phyloP scores from a whole-genome alignment of 2,329 filamentous ascomycete species.

The Dryadomyces quercivorus region DNA sequence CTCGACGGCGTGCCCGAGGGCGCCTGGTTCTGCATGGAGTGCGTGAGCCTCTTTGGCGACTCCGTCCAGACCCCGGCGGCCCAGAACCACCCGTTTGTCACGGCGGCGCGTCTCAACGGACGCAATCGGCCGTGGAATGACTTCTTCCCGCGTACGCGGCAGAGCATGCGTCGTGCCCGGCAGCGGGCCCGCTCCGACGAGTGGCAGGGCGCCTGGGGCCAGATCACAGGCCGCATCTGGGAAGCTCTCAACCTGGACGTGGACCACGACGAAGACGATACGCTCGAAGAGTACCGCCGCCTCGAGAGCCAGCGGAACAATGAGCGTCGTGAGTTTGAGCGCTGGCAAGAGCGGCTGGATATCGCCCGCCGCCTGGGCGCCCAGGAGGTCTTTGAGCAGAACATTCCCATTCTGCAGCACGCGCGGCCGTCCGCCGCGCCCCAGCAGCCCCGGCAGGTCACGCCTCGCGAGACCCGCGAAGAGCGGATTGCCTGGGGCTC shows the following conservation, averaged over 20 bases:
- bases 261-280: constrained; percentile 68
- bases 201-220: constrained; percentile 79
- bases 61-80: constrained; percentile 22
- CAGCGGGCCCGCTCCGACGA: constrained; percentile 60
- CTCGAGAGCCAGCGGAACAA: constrained; percentile 41
- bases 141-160: constrained; percentile 42
- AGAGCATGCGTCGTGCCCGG: constrained; percentile 42
- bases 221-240: constrained; percentile 47
- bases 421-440: constrained; percentile 34
- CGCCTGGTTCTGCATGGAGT: constrained; percentile 87
- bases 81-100: constrained; percentile 10
- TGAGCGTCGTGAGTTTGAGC: constrained; percentile 45
- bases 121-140: constrained; percentile 15
- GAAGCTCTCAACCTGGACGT: constrained; percentile 65
- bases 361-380: constrained; percentile 73
- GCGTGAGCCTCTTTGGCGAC: constrained; percentile 39
- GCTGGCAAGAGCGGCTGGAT: constrained; percentile 74
- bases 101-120: neutral
- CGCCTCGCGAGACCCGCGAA: constrained; percentile 55
- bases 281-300: constrained; percentile 38
- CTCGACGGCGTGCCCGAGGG: constrained; percentile 64
- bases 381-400: constrained; percentile 56
- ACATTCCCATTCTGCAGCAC: constrained; percentile 47
- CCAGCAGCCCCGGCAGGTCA: constrained; percentile 25
- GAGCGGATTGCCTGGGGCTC: constrained; percentile 82